Base-by-base conservation (phyloP, 495 filamentous ascomycete genomes). In the Cercophora sp. region DNA sequence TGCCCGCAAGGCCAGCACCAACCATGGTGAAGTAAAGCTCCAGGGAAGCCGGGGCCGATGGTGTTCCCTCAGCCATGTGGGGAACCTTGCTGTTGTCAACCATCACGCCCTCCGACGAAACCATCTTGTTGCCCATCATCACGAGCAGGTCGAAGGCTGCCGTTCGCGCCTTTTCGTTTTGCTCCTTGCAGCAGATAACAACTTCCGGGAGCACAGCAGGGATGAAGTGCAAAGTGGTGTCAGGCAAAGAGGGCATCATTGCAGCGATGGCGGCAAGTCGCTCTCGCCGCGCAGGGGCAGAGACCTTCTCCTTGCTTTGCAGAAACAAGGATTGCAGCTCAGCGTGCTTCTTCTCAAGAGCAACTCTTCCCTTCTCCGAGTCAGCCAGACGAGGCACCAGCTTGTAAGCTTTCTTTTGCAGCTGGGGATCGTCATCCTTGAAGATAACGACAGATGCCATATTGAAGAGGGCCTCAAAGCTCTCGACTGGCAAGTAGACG, bases 371-470 rank as follows among this genome's bases (percentile, higher is more conserved):
- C 23, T 71, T 76, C n/a, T 83, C 78, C 5, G 90, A 91, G 25
- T 87, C 83, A 2, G 87, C 85, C 36, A 98, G 79, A 25, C 92
- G 83, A 6, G 93, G 92, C 48, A 98, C 89, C 42, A 98, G 77
- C 69, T 97, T 96, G 76, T 97, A 98, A 3, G 93, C 92, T 71
- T 98, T 98, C 81, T 98, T 98, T 67, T 97, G 90, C n/a, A 98
- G 76, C 63, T 96, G 92, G 22, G 93, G 86, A 56, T 97, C 94
- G 27, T 84, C 77, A 41, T 80, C 70, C 57, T 82, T 85, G 58
- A 85, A 82, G 49, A 97, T 79, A 44, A 96, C 85, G 10, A 86
- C 74, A 0, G 88, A 77, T 4, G 92, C 87, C 53, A 96, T 88
- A 51, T 77, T 79, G 70, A 97, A 96, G 3, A 98, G 81, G 19